Conservation (phyloP, 495 filamentous ascomycete genomes). For the Penicillium cataractarum region DNA sequence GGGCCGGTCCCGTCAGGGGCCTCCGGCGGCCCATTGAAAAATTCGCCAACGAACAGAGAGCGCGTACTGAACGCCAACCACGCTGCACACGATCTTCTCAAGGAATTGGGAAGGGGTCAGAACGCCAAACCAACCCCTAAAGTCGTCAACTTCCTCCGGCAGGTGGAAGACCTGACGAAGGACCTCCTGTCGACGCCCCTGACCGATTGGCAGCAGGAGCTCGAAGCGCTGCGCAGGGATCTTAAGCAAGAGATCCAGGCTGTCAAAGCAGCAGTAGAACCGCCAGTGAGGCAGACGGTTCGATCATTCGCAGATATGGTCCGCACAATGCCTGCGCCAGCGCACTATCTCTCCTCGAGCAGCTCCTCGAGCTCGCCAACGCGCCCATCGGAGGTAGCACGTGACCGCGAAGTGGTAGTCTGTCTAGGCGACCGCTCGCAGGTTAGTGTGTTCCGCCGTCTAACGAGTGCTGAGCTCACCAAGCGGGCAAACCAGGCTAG, state of each 20-base stretch:
- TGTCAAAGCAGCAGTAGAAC: neutral
- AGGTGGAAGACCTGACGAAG: neutral
- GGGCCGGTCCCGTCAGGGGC: neutral
- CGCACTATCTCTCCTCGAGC: neutral
- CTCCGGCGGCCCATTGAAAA: neutral
- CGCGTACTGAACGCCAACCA: neutral
- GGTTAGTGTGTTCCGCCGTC: neutral
- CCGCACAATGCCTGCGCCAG: neutral
- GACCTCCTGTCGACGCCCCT: slow-evolving; percentile 1
- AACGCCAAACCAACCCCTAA: neutral
- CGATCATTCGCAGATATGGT: neutral
- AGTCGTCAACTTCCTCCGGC: too few species aligned
- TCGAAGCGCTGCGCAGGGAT: neutral
- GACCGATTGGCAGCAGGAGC: slow-evolving; percentile 11
- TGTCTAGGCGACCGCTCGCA: neutral
- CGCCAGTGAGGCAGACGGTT: neutral
- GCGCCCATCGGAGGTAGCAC: neutral
- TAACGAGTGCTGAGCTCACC: neutral
- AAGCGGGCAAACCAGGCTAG: neutral
- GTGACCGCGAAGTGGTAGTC: neutral
- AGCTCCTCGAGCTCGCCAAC: neutral
- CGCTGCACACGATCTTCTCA: neutral
- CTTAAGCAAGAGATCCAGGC: neutral
- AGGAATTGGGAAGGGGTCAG: neutral
- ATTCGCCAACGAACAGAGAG: neutral